Evolutionary conservation across 2,329 filamentous ascomycete species (phyloP).

Genomic region (Talaromyces rugulosus): DNA sequence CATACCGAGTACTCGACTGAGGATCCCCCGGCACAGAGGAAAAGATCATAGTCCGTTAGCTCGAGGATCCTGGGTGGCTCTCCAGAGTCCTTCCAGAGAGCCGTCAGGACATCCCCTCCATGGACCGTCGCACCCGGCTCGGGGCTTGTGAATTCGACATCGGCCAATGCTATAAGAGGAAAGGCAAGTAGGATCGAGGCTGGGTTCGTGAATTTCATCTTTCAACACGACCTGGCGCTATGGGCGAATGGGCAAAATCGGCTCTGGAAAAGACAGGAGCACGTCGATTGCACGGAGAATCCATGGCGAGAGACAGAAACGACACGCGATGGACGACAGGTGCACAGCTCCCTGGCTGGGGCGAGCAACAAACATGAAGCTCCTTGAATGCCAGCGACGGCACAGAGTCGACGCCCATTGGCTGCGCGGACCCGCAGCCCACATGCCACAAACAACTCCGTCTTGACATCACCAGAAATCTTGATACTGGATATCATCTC

Average conservation of each 20-base stretch:
- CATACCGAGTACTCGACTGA: constrained; percentile 43
- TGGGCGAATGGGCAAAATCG: background rate
- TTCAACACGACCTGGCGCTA: constrained; percentile 13
- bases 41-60: constrained; percentile 54
- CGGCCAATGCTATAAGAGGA: constrained; percentile 44
- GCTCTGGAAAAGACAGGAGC: constrained; percentile 26
- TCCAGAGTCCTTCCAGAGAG: constrained; percentile 56
- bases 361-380: constrained; percentile 2
- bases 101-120: constrained; percentile 48
- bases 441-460: constrained; percentile 3
- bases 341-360: background rate
- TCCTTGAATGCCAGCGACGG: constrained; percentile 12
- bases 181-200: constrained; percentile 31
- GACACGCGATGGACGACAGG: constrained; percentile 18
- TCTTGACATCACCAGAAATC: background rate
- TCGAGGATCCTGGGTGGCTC: constrained; percentile 47
- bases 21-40: constrained; percentile 59
- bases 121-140: constrained; percentile 48
- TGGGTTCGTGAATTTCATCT: constrained; percentile 23
- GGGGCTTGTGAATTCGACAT: constrained; percentile 53
- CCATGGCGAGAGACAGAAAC: background rate
- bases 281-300: constrained; percentile 16
- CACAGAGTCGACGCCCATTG: background rate
- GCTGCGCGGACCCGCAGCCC: constrained; percentile 6
- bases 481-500: background rate